These are phyloP conservation scores for Xylariaceae sp. DNA, from an alignment of 2,329 filamentous ascomycete species.

Conservation along the genomic window DNA sequence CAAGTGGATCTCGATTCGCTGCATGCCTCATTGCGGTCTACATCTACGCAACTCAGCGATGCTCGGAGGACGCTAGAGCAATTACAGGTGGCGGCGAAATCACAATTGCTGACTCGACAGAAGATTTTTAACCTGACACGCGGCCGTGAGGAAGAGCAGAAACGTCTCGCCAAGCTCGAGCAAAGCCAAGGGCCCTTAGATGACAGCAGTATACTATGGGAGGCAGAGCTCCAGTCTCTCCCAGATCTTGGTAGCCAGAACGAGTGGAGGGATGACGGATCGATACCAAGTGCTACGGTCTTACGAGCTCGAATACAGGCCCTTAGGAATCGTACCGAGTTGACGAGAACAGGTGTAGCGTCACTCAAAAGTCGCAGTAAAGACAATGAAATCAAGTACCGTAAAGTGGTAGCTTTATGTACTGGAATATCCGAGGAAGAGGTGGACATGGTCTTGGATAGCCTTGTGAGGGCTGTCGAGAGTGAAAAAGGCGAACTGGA, in stretches of 20 bases:
- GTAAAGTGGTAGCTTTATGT: conserved; percentile 86
- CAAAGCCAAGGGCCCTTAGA: conserved; percentile 52
- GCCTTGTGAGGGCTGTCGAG: conserved; percentile 85
- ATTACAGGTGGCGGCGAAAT: conserved; percentile 69
- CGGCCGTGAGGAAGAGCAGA: conserved; percentile 74
- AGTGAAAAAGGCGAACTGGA: conserved; percentile 82
- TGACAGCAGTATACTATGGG: conserved; percentile 55
- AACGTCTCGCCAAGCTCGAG: conserved; percentile 56
- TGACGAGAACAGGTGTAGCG: conserved; percentile 71
- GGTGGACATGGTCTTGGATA: conserved; percentile 81
- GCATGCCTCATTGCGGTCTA: conserved; percentile 80
- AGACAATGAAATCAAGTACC: conserved; percentile 86
- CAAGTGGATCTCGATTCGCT: conserved; percentile 83
- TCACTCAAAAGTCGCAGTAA: conserved; percentile 79
- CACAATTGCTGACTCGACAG: conserved; percentile 69
- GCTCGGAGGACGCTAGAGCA: conserved; percentile 76
- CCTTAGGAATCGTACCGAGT: conserved; percentile 71
- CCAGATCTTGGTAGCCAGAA: conserved; percentile 45
- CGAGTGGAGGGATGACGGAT: conserved; percentile 44
- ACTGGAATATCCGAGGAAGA: conserved; percentile 79
- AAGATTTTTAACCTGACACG: conserved; percentile 80
- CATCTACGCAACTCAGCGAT: conserved; percentile 79
- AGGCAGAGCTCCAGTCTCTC: conserved; percentile 59
- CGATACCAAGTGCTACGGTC: conserved; percentile 65
- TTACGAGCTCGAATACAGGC: conserved; percentile 74